Percentiles rank a stretch among this genome's conserved stretches.
These are phyloP conservation scores for Ophiostoma ulmi DNA, from an alignment of 2,329 filamentous ascomycete genomes.

Conservation along the genomic window DNA sequence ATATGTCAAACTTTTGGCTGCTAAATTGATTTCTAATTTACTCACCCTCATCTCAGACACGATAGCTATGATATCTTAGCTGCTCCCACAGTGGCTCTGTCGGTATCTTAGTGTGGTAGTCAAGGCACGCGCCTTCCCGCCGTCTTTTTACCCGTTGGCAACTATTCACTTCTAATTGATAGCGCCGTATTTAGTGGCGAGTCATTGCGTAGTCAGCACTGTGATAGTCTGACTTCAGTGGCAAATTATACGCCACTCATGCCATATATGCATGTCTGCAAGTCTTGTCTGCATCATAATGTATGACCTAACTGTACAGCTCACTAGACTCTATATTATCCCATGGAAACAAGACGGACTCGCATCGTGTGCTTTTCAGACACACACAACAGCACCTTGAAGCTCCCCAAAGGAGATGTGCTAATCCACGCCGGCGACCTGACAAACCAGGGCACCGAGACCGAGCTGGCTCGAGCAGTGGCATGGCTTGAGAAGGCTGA, in stretches of 20 bases:
- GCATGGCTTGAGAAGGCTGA: slow-evolving; percentile 62
- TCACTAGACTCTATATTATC: neutral
- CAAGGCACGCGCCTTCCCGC: slow-evolving; percentile 12
- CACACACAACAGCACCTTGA: slow-evolving; percentile 63
- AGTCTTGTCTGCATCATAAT: too few relatives aligned
- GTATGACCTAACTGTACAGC: too few relatives aligned
- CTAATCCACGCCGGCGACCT: slow-evolving; percentile 72
- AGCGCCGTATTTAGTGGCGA: slow-evolving; percentile 5
- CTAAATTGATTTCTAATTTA: neutral
- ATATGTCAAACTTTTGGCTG: neutral
- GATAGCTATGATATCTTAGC: neutral
- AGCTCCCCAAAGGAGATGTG: slow-evolving; percentile 66
- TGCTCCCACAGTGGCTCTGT: neutral
- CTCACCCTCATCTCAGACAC: neutral
- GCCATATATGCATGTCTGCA: neutral
- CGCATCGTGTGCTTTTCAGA: slow-evolving; percentile 72
- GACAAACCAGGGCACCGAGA: slow-evolving; percentile 63
- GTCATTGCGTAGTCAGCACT: neutral
- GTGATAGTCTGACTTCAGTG: neutral
- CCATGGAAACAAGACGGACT: slow-evolving; percentile 41
- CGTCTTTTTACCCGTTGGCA: neutral
- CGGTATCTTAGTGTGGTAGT: neutral
- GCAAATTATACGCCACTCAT: neutral
- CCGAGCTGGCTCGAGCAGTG: slow-evolving; percentile 43
- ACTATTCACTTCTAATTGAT: neutral